Percentiles rank a stretch among this genome's conserved stretches.
Conservation (phyloP, 1,284 basidiomycete species). For the Phlebopus sp. region DNA sequence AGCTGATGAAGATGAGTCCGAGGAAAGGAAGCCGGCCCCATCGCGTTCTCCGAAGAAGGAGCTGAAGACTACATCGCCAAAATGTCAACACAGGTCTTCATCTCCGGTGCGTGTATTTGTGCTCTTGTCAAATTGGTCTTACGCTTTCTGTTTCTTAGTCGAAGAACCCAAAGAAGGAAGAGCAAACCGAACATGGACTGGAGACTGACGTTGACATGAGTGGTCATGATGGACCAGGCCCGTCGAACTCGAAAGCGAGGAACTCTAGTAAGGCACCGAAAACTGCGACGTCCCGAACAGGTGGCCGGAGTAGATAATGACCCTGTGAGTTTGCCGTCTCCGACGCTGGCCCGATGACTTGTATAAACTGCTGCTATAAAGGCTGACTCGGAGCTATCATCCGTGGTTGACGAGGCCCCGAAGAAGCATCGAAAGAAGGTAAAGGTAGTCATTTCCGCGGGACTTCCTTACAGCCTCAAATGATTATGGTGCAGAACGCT, state of each 20-base stretch:
- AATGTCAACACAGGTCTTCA: conserved; percentile 12
- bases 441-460: conserved; percentile 23
- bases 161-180: conserved; percentile 2
- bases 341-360: neutral
- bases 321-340: conserved; percentile 16
- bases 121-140: neutral
- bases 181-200: neutral
- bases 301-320: conserved; percentile 6
- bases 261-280: conserved; percentile 4
- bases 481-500: conserved; percentile 8
- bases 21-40: conserved; percentile 1
- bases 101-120: neutral
- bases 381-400: conserved; percentile 62
- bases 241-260: conserved; percentile 12
- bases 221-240: conserved; percentile 4
- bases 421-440: conserved; percentile 38
- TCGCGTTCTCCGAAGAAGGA: conserved; percentile 12
- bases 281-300: conserved; percentile 5
- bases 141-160: neutral
- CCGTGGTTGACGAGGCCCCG: conserved; percentile 55
- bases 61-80: conserved; percentile 4
- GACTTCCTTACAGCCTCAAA: neutral
- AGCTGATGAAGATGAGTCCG: conserved; percentile 22
- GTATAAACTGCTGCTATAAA: conserved; percentile 18
- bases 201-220: conserved; percentile 14